Percentiles rank a stretch among this genome's conserved stretches.
phyloP scores from a whole-genome alignment of 2,329 filamentous ascomycete genomes.

The Raffaelea ambrosiae region DNA sequence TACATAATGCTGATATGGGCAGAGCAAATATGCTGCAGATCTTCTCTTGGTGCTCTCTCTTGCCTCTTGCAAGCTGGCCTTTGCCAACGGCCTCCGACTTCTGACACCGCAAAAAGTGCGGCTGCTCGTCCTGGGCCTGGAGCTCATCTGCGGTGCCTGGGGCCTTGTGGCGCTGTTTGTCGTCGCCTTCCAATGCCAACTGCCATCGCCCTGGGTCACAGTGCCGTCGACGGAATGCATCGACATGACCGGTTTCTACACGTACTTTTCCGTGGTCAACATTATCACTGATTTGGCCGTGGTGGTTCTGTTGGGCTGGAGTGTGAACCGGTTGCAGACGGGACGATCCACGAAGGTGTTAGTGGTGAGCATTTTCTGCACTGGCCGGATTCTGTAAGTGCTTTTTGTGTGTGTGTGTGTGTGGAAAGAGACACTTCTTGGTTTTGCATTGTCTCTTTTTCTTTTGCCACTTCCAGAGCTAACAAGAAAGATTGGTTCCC shows the following conservation, averaged over 20 bases:
- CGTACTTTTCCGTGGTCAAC: slow-evolving; percentile 3
- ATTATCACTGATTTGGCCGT: not conserved
- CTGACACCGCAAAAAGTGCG: not conserved
- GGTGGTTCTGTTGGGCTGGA: not conserved
- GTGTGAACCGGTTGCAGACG: slow-evolving; percentile 1
- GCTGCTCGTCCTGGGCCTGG: not conserved
- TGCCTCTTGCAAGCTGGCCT: slow-evolving; percentile 1
- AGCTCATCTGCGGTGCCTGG: not conserved
- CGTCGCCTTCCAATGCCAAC: slow-evolving; percentile 3
- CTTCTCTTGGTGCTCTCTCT: not conserved
- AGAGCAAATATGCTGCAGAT: slow-evolving; percentile 5
- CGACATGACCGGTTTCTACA: not conserved
- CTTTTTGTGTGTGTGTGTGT: not conserved
- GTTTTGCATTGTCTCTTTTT: not conserved
- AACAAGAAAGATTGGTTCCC: not conserved
- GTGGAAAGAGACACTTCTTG: too few species aligned
- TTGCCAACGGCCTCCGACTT: not conserved
- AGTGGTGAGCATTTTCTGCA: not conserved
- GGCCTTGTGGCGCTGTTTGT: not conserved
- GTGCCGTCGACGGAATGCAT: not conserved
- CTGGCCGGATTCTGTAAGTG: slow-evolving; percentile 1
- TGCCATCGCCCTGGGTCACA: slow-evolving; percentile 1
- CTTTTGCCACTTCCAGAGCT: not conserved
- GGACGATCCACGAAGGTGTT: not conserved
- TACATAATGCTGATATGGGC: too few species aligned